Percentiles rank a stretch among this genome's conserved stretches.
These are phyloP conservation scores for Exophiala phaeomuriformis DNA, from an alignment of 2,329 filamentous ascomycete genomes.

Conservation along the genomic window DNA sequence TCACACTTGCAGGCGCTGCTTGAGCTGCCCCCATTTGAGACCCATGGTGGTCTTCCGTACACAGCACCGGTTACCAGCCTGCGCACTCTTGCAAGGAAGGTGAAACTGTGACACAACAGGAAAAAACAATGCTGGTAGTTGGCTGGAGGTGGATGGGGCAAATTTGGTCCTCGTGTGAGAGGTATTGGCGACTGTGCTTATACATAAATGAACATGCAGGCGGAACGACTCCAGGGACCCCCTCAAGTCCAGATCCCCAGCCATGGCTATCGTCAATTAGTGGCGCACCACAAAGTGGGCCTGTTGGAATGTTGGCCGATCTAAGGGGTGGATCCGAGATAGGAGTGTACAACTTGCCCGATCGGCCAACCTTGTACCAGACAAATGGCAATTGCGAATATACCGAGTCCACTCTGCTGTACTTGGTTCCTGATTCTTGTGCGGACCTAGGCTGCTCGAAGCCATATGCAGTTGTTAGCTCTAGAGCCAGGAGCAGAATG, in stretches of 20 bases:
- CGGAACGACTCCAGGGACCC: not conserved
- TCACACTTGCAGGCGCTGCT: constrained; percentile 14
- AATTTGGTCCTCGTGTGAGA: not conserved
- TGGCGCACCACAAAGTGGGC: constrained; percentile 1
- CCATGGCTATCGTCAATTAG: not conserved
- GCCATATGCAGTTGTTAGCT: not conserved
- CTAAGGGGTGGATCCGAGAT: not conserved
- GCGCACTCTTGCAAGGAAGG: not conserved
- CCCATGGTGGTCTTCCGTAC: constrained; percentile 8
- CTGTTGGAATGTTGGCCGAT: constrained; percentile 8
- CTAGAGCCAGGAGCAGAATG: not conserved
- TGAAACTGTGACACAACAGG: constrained; percentile 1
- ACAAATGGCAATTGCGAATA: no score
- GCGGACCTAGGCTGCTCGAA: no score
- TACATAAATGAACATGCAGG: constrained; percentile 5
- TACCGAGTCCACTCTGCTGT: not conserved
- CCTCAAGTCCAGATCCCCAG: not conserved
- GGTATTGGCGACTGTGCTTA: constrained; percentile 9
- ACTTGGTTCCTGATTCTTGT: not conserved
- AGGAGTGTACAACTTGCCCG: not conserved
- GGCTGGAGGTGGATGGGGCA: constrained; percentile 4
- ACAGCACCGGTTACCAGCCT: not conserved
- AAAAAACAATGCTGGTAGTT: not conserved
- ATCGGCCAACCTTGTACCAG: not conserved
- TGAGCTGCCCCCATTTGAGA: constrained; percentile 11